Evolutionary conservation across 163 green algal genomes (phyloP).

Genomic region (Chlorella variabilis): DNA sequence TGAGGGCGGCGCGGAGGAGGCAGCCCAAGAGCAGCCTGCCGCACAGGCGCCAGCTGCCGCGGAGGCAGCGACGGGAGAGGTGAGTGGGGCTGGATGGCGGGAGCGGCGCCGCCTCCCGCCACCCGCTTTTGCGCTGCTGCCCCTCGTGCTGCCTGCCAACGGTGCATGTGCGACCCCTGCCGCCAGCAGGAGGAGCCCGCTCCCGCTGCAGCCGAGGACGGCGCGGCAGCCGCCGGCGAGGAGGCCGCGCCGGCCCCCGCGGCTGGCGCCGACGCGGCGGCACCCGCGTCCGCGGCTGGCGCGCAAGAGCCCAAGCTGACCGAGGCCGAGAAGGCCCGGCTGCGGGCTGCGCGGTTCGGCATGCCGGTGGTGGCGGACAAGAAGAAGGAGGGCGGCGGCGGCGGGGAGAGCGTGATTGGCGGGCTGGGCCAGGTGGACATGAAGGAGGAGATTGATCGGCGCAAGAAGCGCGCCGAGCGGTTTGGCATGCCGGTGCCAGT

Average conservation of each 20-base stretch:
- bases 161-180: too few relatives aligned
- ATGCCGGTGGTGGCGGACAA: constrained; percentile 11
- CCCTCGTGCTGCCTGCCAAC: too few relatives aligned
- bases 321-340: constrained; percentile 36
- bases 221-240: not conserved
- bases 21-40: not conserved
- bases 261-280: not conserved
- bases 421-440: constrained; percentile 30
- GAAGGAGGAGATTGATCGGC: constrained; percentile 44
- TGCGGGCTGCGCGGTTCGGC: constrained; percentile 40
- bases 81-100: too few relatives aligned
- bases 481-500: constrained; percentile 50
- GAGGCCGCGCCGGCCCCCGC: not conserved
- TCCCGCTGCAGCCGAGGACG: not conserved
- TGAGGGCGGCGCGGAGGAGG: not conserved
- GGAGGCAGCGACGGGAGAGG: too few relatives aligned
- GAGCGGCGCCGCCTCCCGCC: too few relatives aligned
- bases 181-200: not conserved
- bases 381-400: not conserved
- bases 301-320: constrained; percentile 20
- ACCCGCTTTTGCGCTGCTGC: too few relatives aligned
- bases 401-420: constrained; percentile 1
- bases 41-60: not conserved
- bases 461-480: constrained; percentile 56
- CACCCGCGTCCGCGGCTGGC: constrained; percentile 6